phyloP scores from a whole-genome alignment of 371 early-diverging fungal genomes.

The Mucor mucedo region DNA sequence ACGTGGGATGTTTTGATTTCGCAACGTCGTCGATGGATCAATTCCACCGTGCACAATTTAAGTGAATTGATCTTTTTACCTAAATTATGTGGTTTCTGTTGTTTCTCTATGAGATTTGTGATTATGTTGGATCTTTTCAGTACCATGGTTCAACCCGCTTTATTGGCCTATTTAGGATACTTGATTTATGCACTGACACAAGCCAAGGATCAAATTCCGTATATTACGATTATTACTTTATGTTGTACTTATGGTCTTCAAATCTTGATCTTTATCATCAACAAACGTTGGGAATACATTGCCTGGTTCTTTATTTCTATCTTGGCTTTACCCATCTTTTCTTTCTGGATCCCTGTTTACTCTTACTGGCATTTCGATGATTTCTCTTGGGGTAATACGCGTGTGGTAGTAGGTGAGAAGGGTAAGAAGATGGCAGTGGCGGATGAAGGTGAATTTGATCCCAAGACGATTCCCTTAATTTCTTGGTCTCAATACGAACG shows the following conservation, averaged over 20 bases:
- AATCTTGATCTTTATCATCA: constrained; percentile 77
- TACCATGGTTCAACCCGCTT: constrained; percentile 89
- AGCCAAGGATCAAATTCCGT: constrained; percentile 40
- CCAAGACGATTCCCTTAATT: constrained; percentile 58
- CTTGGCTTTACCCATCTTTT: constrained; percentile 78
- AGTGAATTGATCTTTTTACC: constrained; percentile 86
- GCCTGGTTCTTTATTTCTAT: constrained; percentile 93
- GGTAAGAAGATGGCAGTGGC: constrained; percentile 63
- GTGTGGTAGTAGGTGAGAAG: constrained; percentile 76
- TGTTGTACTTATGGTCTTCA: constrained; percentile 79
- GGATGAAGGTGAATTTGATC: constrained; percentile 48
- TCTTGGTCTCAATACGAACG: constrained; percentile 85
- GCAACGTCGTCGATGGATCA: constrained; percentile 96
- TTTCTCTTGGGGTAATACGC: constrained; percentile 96
- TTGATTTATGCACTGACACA: constrained; percentile 57
- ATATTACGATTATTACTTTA: constrained; percentile 61
- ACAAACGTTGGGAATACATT: constrained; percentile 85
- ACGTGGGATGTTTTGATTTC: constrained; percentile 89
- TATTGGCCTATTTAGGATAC: constrained; percentile 77
- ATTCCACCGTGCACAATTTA: constrained; percentile 93
- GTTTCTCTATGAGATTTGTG: constrained; percentile 96
- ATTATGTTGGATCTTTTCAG: constrained; percentile 89
- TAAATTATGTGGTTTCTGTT: constrained; percentile 91
- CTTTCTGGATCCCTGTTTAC: constrained; percentile 79
- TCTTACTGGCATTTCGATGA: constrained; percentile 96